These are phyloP conservation scores for Poterioochromonas sp. DNA, from an alignment of 352 stramenopile species.

Conservation along the genomic window DNA sequence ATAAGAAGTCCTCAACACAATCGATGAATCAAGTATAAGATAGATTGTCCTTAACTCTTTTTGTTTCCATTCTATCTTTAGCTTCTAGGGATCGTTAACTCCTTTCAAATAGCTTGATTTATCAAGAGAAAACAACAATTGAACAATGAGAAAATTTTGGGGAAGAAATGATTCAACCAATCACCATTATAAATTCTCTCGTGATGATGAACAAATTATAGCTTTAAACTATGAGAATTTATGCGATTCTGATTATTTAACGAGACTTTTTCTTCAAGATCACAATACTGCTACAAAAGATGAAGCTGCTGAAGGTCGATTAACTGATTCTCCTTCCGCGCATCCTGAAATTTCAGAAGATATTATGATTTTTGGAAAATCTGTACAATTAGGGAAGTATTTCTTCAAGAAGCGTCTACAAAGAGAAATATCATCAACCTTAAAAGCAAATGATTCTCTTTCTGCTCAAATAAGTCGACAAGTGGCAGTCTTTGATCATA, in stretches of 20 bases:
- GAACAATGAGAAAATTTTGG: constrained; percentile 26
- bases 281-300: neutral
- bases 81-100: too few species aligned
- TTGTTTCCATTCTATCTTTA: too few species aligned
- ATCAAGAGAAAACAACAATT: neutral
- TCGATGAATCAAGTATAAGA: too few species aligned
- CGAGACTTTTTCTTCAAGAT: constrained; percentile 9
- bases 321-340: neutral
- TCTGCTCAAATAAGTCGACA: neutral
- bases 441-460: neutral
- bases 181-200: constrained; percentile 3
- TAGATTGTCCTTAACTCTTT: too few species aligned
- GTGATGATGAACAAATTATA: constrained; percentile 34
- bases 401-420: neutral
- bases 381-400: neutral
- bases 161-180: neutral
- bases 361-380: constrained; percentile 25
- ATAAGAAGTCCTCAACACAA: too few species aligned
- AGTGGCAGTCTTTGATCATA: constrained; percentile 23
- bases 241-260: constrained; percentile 32
- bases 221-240: constrained; percentile 34
- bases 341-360: constrained; percentile 22
- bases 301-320: neutral
- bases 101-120: too few species aligned
- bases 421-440: neutral